Conservation (phyloP, 495 filamentous ascomycete genomes). For the Penicillium salamii region DNA sequence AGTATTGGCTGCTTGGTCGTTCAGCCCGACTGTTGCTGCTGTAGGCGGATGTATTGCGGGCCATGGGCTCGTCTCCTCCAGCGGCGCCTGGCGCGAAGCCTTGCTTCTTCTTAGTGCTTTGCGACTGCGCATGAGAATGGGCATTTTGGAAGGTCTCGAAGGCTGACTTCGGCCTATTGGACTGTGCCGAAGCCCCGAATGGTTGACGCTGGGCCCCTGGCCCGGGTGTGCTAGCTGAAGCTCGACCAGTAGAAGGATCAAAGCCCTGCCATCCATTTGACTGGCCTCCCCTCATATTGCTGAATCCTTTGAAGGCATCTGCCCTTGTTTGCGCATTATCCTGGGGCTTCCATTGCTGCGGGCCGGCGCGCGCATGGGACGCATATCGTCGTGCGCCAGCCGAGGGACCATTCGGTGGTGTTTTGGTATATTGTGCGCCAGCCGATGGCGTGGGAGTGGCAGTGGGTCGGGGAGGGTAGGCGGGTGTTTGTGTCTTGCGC, state of each 20-base stretch:
- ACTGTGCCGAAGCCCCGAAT: constrained; percentile 23
- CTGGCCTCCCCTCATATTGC: constrained; percentile 58
- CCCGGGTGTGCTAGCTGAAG: constrained; percentile 18
- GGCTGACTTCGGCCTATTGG: constrained; percentile 35
- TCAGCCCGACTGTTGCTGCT: constrained; percentile 40
- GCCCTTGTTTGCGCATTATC: constrained; percentile 54
- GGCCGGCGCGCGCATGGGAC: constrained; percentile 45
- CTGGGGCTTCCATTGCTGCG: constrained; percentile 41
- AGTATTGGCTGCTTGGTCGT: constrained; percentile 31
- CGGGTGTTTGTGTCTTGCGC: constrained; percentile 26
- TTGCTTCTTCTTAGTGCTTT: constrained; percentile 39
- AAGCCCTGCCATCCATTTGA: constrained; percentile 37
- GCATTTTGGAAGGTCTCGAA: constrained; percentile 43
- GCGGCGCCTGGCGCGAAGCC: constrained; percentile 53
- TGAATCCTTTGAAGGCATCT: constrained; percentile 64
- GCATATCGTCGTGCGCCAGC: constrained; percentile 55
- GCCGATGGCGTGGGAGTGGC: constrained; percentile 14
- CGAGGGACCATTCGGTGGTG: constrained; percentile 40
- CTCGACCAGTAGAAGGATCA: constrained; percentile 37
- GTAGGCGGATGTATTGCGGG: constrained; percentile 51
- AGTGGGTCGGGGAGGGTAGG: constrained; percentile 16
- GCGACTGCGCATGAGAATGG: constrained; percentile 32
- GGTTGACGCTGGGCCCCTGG: constrained; percentile 35
- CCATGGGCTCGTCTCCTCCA: constrained; percentile 57
- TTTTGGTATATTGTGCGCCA: constrained; percentile 28